A percentile compares a stretch with the other conserved stretches of the same genome.
Conservation (phyloP, 2,329 filamentous ascomycete genomes). For the Fusarium sp. region DNA sequence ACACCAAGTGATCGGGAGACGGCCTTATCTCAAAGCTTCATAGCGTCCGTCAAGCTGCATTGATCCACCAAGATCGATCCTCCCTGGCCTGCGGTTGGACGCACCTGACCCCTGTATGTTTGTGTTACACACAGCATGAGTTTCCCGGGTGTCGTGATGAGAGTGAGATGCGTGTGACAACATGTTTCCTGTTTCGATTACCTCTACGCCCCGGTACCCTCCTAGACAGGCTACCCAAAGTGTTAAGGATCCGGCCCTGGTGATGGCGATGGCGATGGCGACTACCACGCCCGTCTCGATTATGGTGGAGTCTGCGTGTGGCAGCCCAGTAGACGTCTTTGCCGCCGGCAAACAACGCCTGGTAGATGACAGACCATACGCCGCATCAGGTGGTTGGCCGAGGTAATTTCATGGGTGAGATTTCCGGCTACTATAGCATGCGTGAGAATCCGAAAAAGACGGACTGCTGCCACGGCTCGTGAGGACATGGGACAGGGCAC, state of each 20-base stretch:
- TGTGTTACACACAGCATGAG: constrained; percentile 37
- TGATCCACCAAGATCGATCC: constrained; percentile 42
- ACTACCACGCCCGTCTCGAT: constrained; percentile 16
- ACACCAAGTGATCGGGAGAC: constrained; percentile 21
- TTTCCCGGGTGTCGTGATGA: constrained; percentile 29
- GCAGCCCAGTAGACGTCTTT: constrained; percentile 21
- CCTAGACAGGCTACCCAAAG: not conserved
- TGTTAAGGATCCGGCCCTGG: not conserved
- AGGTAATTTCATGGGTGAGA: constrained; percentile 14
- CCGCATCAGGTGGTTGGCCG: constrained; percentile 8
- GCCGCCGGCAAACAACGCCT: constrained; percentile 31
- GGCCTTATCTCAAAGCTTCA: constrained; percentile 37
- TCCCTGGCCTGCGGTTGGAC: constrained; percentile 34
- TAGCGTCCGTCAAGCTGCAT: constrained; percentile 25
- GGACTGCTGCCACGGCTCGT: not conserved
- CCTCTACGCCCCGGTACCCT: not conserved
- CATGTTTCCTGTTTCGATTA: constrained; percentile 1
- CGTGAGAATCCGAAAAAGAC: constrained; percentile 12
- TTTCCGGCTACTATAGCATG: constrained; percentile 14
- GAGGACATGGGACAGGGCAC: constrained; percentile 11
- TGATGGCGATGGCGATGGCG: not conserved
- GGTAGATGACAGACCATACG: constrained; percentile 3
- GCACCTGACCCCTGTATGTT: constrained; percentile 33
- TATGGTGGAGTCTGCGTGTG: constrained; percentile 34
- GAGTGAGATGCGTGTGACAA: constrained; percentile 19